Percentiles rank a stretch among this genome's conserved stretches.
Conservation (phyloP, 257 asterid genomes). For the Solanum paucissectum region DNA sequence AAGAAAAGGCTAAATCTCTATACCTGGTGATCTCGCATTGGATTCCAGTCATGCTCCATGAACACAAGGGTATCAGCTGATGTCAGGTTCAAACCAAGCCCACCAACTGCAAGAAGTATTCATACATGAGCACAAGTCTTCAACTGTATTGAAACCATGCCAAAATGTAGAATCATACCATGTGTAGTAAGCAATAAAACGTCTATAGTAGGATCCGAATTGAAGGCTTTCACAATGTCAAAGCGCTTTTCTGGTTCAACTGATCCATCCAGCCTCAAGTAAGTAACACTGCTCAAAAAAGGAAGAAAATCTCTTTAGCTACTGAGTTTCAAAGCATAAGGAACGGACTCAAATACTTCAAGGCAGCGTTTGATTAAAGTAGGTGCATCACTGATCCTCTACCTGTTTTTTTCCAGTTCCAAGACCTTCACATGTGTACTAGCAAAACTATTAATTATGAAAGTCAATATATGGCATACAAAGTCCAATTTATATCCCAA, state of each 20-base stretch:
- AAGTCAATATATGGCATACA: neutral
- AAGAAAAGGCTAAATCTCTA: neutral
- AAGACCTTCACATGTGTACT: neutral
- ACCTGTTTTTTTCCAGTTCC: neutral
- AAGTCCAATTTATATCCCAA: neutral
- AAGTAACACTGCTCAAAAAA: slow-evolving; percentile 58
- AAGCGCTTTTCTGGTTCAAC: slow-evolving; percentile 91
- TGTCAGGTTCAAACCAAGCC: slow-evolving; percentile 95
- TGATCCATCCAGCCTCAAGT: slow-evolving; percentile 97
- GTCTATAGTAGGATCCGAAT: slow-evolving; percentile 98
- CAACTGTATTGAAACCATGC: neutral
- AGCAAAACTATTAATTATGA: neutral
- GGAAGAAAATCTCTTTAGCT: neutral
- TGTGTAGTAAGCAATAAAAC: slow-evolving; percentile 91
- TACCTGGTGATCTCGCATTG: slow-evolving; percentile 99
- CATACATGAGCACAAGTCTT: neutral
- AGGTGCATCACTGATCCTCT: neutral
- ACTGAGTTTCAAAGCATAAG: neutral
- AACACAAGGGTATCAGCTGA: slow-evolving; percentile 99
- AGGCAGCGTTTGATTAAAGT: neutral
- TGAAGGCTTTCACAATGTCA: slow-evolving; percentile 95
- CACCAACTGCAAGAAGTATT: slow-evolving; percentile 60
- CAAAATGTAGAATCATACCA: slow-evolving; percentile 33
- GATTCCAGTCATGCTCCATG: slow-evolving; percentile 99
- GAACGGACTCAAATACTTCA: neutral